phyloP scores from a whole-genome alignment of 1,284 basidiomycete species.

The Fomitiporia mediterranea region DNA sequence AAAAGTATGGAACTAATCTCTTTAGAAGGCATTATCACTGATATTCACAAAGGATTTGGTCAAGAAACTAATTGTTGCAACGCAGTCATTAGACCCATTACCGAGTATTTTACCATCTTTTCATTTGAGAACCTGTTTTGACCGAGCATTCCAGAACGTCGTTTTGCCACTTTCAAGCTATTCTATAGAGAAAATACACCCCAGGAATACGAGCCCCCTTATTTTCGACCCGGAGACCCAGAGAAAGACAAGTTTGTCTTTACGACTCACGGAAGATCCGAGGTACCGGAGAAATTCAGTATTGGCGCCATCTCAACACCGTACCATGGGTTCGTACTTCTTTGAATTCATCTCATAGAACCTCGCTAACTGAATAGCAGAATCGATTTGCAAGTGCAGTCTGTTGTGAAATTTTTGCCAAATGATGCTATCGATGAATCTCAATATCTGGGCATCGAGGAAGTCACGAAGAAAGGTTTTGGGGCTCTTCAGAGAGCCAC shows the following conservation, averaged over 20 bases:
- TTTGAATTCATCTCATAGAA: not conserved
- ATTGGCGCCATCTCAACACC: slow-evolving; percentile 65
- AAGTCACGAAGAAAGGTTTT: slow-evolving; percentile 24
- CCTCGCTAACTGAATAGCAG: slow-evolving; percentile 32
- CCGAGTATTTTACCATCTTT: slow-evolving; percentile 47
- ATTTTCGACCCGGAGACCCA: slow-evolving; percentile 63
- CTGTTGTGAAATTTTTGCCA: slow-evolving; percentile 69
- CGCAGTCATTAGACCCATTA: slow-evolving; percentile 70
- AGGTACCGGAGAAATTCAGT: slow-evolving; percentile 65
- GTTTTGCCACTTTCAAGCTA: slow-evolving; percentile 79
- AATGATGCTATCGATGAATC: slow-evolving; percentile 56
- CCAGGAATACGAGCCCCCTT: slow-evolving; percentile 69
- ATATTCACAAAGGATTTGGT: slow-evolving; percentile 47
- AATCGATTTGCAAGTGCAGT: slow-evolving; percentile 63
- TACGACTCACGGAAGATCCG: slow-evolving; percentile 62
- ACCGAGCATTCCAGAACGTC: slow-evolving; percentile 45
- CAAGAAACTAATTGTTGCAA: slow-evolving; percentile 69
- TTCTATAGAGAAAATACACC: slow-evolving; percentile 76
- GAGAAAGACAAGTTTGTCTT: slow-evolving; percentile 72
- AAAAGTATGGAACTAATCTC: slow-evolving; percentile 19
- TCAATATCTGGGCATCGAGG: slow-evolving; percentile 48
- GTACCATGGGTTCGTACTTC: slow-evolving; percentile 58
- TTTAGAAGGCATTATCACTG: not conserved
- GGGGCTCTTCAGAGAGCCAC: not conserved
- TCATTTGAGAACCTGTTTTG: not conserved